A percentile compares a stretch with the other conserved stretches of the same genome.
Conservation (phyloP, 2,329 filamentous ascomycete genomes). For the Capronia coronata region DNA sequence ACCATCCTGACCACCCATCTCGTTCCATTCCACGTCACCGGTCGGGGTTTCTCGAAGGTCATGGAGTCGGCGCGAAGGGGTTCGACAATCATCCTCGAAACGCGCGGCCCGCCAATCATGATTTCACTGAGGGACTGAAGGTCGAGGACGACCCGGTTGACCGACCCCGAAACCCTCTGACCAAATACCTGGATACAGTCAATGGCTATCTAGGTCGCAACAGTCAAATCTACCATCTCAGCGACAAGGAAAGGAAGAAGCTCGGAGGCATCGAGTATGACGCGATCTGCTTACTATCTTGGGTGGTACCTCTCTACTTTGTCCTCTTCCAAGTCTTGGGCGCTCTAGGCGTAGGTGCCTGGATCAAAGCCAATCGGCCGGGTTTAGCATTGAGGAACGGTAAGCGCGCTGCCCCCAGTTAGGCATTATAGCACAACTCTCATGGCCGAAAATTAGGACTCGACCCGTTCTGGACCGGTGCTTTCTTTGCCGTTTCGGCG, state of each 20-base stretch:
- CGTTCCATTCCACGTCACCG: conserved; percentile 8
- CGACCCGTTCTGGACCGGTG: conserved; percentile 43
- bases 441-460: conserved; percentile 23
- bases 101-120: conserved; percentile 4
- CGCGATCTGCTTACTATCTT: conserved; percentile 30
- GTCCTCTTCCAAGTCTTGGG: conserved; percentile 42
- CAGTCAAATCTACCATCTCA: conserved; percentile 45
- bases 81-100: conserved; percentile 23
- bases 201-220: conserved; percentile 40
- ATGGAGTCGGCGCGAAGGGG: conserved; percentile 22
- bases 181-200: conserved; percentile 24
- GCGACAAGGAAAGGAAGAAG: conserved; percentile 35
- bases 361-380: conserved; percentile 37
- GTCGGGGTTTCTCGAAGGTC: conserved; percentile 20
- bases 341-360: conserved; percentile 41
- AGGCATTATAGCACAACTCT: too few species aligned
- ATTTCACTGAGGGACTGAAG: background rate
- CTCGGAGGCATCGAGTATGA: conserved; percentile 44
- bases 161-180: conserved; percentile 1
- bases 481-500: conserved; percentile 41
- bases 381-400: conserved; percentile 10
- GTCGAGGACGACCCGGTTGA: conserved; percentile 4
- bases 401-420: background rate
- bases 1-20: background rate
- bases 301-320: conserved; percentile 38